A percentile compares a stretch with the other conserved stretches of the same genome.
phyloP scores from a whole-genome alignment of 371 early-diverging fungal species.

The Vairimorpha apis region DNA sequence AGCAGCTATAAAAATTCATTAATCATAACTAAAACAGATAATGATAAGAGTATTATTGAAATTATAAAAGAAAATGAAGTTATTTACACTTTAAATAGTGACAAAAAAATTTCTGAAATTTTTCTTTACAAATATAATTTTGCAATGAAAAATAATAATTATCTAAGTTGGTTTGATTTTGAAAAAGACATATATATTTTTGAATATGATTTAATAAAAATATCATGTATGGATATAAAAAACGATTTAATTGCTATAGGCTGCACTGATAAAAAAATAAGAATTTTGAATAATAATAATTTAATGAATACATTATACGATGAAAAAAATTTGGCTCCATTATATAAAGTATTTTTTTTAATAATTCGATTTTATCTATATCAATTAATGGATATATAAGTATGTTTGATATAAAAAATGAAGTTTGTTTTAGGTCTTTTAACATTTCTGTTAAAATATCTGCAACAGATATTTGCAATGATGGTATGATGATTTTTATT shows the following conservation, averaged over 20 bases:
- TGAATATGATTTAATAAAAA: conserved; percentile 38
- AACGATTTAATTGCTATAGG: conserved; percentile 35
- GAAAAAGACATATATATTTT: conserved; percentile 24
- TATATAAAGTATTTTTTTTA: conserved; percentile 21
- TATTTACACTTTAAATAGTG: conserved; percentile 17
- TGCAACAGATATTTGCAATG: conserved; percentile 27
- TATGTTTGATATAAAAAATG: conserved; percentile 47
- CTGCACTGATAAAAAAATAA: conserved; percentile 42
- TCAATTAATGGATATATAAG: conserved; percentile 37
- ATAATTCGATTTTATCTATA: conserved; percentile 26
- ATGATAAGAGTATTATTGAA: conserved; percentile 10
- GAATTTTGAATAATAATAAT: conserved; percentile 34
- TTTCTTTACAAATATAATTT: background rate
- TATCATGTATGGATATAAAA: conserved; percentile 31
- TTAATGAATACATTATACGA: conserved; percentile 31
- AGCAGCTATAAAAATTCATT: background rate
- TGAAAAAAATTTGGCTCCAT: conserved; percentile 13
- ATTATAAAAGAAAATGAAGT: conserved; percentile 16
- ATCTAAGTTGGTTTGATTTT: conserved; percentile 32
- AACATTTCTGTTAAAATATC: conserved; percentile 18
- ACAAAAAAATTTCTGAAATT: conserved; percentile 12
- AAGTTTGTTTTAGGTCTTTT: conserved; percentile 45
- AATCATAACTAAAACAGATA: background rate
- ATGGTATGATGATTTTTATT: conserved; percentile 44
- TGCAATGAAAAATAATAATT: conserved; percentile 19